A percentile compares a stretch with the other conserved stretches of the same genome.
These are phyloP conservation scores for Cryptococcus sp. DNA, from an alignment of 1,284 basidiomycete genomes.

Conservation along the genomic window DNA sequence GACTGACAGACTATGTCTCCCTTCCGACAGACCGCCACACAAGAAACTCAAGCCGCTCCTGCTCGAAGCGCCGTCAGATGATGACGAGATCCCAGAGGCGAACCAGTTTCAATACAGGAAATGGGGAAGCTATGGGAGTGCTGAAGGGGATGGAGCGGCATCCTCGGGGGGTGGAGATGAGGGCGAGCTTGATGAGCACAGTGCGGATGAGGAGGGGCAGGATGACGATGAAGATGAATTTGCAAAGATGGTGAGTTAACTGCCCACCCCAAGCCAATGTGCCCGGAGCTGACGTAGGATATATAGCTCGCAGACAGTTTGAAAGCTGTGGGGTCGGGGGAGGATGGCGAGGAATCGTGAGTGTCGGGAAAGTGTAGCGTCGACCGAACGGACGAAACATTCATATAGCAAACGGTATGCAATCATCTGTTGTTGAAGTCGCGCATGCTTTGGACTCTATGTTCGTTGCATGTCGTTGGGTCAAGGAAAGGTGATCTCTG, in stretches of 20 bases:
- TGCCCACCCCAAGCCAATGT: background rate
- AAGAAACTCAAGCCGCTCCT: slow-evolving; percentile 25
- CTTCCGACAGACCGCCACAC: slow-evolving; percentile 14
- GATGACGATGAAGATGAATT: slow-evolving; percentile 35
- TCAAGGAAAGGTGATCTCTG: no score
- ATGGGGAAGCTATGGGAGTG: background rate
- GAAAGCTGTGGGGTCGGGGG: no score
- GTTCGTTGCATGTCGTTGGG: no score
- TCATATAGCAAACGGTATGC: no score
- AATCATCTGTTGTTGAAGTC: no score
- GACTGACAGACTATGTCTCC: background rate
- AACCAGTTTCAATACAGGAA: slow-evolving; percentile 17
- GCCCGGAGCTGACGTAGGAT: background rate
- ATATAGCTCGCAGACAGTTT: no score
- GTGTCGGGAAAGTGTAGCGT: no score
- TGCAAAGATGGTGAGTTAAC: slow-evolving; percentile 32
- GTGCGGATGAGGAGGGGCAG: slow-evolving; percentile 1
- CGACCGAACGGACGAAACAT: no score
- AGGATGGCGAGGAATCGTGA: no score
- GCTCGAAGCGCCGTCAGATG: slow-evolving; percentile 13
- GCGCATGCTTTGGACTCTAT: no score
- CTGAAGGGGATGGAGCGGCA: slow-evolving; percentile 1
- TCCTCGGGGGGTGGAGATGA: background rate
- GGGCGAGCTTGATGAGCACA: background rate
- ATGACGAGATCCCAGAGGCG: slow-evolving; percentile 15